Conservation (phyloP, 805 yeast genomes). For the Diddensiella transvaalensis region DNA sequence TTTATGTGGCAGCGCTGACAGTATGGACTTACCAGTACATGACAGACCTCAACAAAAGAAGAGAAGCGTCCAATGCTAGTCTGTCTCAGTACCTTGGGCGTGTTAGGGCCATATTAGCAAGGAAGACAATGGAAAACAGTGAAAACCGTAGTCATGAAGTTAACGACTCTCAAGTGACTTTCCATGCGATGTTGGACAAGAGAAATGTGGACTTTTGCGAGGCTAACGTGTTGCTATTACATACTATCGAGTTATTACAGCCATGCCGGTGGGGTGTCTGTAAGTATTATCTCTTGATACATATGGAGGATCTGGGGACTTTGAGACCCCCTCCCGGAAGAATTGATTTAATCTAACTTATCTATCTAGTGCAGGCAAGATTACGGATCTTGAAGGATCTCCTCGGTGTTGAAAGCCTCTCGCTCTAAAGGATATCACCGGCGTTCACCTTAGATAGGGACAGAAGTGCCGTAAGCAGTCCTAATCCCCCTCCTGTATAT, state of each 20-base stretch:
- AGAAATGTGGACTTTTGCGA: constrained; percentile 11
- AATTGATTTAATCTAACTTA: not conserved
- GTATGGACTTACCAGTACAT: constrained; percentile 22
- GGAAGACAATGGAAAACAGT: not conserved
- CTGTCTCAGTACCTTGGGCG: constrained; percentile 10
- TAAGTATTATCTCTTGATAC: constrained; percentile 1
- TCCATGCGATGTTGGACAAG: constrained; percentile 7
- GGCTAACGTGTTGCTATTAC: constrained; percentile 18
- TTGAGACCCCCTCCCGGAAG: not conserved
- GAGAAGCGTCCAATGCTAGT: not conserved
- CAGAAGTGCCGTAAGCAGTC: too few relatives aligned
- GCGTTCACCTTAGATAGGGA: not conserved
- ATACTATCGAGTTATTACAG: constrained; percentile 12
- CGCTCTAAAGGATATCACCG: not conserved
- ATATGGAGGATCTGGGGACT: too few relatives aligned
- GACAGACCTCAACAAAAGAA: not conserved
- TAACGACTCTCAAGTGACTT: not conserved
- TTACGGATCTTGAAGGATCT: constrained; percentile 1
- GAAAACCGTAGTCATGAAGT: not conserved
- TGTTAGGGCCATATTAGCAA: constrained; percentile 14
- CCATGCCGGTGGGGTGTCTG: constrained; percentile 21
- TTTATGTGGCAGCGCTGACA: constrained; percentile 20
- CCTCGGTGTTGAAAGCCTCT: not conserved
- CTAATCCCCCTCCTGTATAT: not conserved
- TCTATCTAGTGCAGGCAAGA: constrained; percentile 7